Percentiles rank a stretch among this genome's conserved stretches.
Conservation (phyloP, 2,329 filamentous ascomycete genomes). For the Pseudogymnoascus sp. region DNA sequence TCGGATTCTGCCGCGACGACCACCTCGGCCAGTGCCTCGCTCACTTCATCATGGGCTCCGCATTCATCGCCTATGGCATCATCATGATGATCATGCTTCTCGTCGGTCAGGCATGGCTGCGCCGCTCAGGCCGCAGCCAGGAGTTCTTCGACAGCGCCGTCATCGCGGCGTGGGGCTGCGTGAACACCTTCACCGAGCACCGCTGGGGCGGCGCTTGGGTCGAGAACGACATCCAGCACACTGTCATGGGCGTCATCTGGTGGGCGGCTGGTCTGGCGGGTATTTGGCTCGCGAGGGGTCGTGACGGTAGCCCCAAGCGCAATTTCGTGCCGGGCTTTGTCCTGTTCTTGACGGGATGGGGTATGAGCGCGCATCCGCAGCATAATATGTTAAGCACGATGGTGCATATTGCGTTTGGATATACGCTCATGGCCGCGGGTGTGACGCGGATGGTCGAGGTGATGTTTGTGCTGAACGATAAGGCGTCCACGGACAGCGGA, state of each 20-base stretch:
- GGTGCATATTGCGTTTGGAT: slow-evolving; percentile 85
- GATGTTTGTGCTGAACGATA: slow-evolving; percentile 74
- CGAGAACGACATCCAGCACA: slow-evolving; percentile 92
- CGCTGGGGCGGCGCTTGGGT: slow-evolving; percentile 87
- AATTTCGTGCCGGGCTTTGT: slow-evolving; percentile 92
- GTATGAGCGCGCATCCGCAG: slow-evolving; percentile 89
- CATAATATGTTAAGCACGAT: slow-evolving; percentile 74
- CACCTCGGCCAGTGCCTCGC: slow-evolving; percentile 88
- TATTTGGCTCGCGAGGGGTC: slow-evolving; percentile 80
- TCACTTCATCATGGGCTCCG: slow-evolving; percentile 97
- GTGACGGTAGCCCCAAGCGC: slow-evolving; percentile 76
- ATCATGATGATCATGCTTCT: slow-evolving; percentile 77
- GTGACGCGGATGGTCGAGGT: slow-evolving; percentile 82
- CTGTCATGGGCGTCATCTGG: slow-evolving; percentile 99
- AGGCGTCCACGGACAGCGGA: slow-evolving; percentile 56
- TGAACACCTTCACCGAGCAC: slow-evolving; percentile 98
- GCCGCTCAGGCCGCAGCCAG: slow-evolving; percentile 74
- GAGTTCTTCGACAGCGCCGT: slow-evolving; percentile 93
- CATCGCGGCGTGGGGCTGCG: slow-evolving; percentile 90
- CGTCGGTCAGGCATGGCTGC: slow-evolving; percentile 82
- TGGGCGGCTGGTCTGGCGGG: slow-evolving; percentile 89
- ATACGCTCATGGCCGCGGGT: slow-evolving; percentile 88
- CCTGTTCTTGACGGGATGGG: slow-evolving; percentile 87
- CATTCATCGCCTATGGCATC: slow-evolving; percentile 91
- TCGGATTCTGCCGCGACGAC: slow-evolving; percentile 88